phyloP scores from a whole-genome alignment of 2,329 filamentous ascomycete species.

The Thelonectria blattea region DNA sequence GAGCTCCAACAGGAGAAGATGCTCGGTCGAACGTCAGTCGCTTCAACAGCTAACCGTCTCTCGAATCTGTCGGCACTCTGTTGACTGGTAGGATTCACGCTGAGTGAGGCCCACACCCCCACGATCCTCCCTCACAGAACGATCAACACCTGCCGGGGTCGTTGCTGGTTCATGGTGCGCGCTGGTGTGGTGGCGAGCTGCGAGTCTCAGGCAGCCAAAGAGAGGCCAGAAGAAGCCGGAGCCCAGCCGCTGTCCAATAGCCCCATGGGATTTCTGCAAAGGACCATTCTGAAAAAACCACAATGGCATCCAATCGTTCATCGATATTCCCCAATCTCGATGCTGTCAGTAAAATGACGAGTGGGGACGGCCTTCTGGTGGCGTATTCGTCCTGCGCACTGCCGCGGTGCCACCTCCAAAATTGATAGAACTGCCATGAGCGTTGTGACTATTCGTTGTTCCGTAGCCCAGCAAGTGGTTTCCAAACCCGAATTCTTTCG shows the following conservation, averaged over 20 bases:
- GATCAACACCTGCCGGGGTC: neutral
- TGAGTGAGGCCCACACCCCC: conserved; percentile 5
- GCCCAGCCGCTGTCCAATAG: conserved; percentile 2
- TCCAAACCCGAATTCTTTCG: too few species aligned
- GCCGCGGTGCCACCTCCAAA: neutral
- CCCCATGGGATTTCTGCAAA: conserved; percentile 32
- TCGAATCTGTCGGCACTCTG: neutral
- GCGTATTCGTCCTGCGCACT: conserved; percentile 14
- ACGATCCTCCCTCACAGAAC: conserved; percentile 6
- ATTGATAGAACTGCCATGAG: neutral
- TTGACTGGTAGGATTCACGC: conserved; percentile 1
- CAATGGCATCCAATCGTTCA: conserved; percentile 31
- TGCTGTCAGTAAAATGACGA: conserved; percentile 12
- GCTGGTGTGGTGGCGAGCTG: conserved; percentile 1
- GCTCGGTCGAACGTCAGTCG: conserved; percentile 3
- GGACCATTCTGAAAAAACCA: conserved; percentile 24
- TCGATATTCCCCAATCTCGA: conserved; percentile 30
- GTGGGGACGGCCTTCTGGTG: conserved; percentile 21
- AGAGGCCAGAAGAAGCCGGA: neutral
- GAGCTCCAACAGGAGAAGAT: neutral
- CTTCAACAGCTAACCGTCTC: conserved; percentile 12
- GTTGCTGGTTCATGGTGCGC: conserved; percentile 8
- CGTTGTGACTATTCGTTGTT: too few species aligned
- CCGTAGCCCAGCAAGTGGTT: too few species aligned
- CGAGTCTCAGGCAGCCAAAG: conserved; percentile 1